Percentiles rank a stretch among this genome's conserved stretches.
Evolutionary conservation across 495 filamentous ascomycete species (phyloP).

Genomic region (Ramalina intermedia): DNA sequence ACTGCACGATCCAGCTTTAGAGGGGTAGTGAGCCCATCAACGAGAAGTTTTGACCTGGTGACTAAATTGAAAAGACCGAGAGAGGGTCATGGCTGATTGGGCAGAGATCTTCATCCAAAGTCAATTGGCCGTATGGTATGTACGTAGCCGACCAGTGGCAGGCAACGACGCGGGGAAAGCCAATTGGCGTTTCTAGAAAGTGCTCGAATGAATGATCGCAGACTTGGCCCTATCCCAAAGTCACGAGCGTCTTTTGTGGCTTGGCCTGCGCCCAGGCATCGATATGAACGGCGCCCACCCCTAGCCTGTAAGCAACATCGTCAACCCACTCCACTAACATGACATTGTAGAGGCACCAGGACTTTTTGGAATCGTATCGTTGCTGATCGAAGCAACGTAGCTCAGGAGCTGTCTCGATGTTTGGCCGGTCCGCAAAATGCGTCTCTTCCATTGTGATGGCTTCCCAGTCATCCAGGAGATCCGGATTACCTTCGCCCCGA

Average conservation of each 20-base stretch:
- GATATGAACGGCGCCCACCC: slow-evolving; percentile 15
- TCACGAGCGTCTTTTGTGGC: slow-evolving; percentile 1
- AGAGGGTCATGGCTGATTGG: no score
- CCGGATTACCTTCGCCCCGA: slow-evolving; percentile 10
- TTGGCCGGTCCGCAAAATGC: slow-evolving; percentile 1
- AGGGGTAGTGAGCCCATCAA: no score
- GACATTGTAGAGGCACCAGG: slow-evolving; percentile 13
- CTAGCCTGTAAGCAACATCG: slow-evolving; percentile 66
- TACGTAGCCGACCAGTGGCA: no score
- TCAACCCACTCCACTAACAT: slow-evolving; percentile 38
- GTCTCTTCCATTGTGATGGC: slow-evolving; percentile 3
- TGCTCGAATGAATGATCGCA: no score
- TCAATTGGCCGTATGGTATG: no score
- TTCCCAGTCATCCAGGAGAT: slow-evolving; percentile 7
- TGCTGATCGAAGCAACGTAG: slow-evolving; percentile 2
- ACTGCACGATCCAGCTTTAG: no score
- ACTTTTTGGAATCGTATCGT: slow-evolving; percentile 3
- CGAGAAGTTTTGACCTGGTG: no score
- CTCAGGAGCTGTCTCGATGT: neutral
- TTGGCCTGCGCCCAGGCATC: slow-evolving; percentile 13
- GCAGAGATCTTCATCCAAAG: no score
- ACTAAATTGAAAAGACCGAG: no score
- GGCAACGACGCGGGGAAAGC: no score
- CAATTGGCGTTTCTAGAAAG: no score
- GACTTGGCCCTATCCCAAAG: neutral